phyloP scores from a whole-genome alignment of 345 rosid species.

The Erucastrum elatum region DNA sequence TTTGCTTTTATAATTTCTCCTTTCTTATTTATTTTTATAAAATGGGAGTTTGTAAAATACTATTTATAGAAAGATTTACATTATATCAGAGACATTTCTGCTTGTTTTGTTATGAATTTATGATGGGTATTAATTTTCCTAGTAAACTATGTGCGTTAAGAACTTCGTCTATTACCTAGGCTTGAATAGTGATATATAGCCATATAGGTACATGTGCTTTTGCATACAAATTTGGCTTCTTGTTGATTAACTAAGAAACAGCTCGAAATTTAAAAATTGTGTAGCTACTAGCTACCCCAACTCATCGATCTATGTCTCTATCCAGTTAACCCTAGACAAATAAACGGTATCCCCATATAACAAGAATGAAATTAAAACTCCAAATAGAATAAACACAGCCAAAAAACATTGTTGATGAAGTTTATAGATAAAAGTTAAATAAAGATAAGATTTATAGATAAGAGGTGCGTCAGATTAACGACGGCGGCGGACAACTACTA shows the following conservation, averaged over 20 bases:
- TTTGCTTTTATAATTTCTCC: slow-evolving; percentile 12
- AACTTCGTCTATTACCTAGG: neutral
- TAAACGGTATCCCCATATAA: neutral
- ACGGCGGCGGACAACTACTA: neutral
- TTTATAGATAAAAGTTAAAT: neutral
- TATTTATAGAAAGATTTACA: neutral
- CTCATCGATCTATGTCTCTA: slow-evolving; percentile 1
- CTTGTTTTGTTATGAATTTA: neutral
- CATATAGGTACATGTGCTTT: slow-evolving; percentile 22
- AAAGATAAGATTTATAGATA: neutral
- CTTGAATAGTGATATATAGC: neutral
- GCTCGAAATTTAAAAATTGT: slow-evolving; percentile 3
- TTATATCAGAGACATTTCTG: neutral
- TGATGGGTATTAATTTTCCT: neutral
- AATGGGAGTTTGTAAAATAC: neutral
- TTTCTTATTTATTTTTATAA: neutral
- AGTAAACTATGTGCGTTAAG: neutral
- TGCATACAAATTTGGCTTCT: slow-evolving; percentile 27
- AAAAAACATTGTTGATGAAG: no score
- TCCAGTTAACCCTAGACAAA: neutral
- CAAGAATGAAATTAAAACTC: slow-evolving; percentile 1
- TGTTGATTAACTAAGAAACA: slow-evolving; percentile 22
- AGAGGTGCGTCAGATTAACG: neutral
- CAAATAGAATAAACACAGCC: neutral
- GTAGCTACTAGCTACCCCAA: slow-evolving; percentile 24